Evolutionary conservation across 129 eudicot genomes (phyloP).

Genomic region (Helianthus tuberosus): DNA sequence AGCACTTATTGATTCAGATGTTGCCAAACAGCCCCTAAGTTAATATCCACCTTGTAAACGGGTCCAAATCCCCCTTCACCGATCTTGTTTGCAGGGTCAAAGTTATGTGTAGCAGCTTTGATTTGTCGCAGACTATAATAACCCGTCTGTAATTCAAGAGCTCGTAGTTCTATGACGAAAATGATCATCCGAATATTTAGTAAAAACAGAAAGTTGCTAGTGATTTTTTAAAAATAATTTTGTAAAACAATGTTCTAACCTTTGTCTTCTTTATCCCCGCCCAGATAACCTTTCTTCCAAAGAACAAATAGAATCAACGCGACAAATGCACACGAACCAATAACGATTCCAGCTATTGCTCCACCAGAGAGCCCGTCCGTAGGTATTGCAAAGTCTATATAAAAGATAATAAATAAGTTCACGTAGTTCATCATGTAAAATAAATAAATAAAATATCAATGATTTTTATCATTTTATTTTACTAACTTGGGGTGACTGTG

Average conservation of each 20-base stretch:
- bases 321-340: slow-evolving; percentile 50
- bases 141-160: slow-evolving; percentile 72
- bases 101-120: slow-evolving; percentile 80
- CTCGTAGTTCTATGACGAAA: slow-evolving; percentile 65
- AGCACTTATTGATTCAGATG: no score
- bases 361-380: slow-evolving; percentile 62
- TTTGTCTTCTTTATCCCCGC: slow-evolving; percentile 54
- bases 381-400: slow-evolving; percentile 53
- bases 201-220: no score
- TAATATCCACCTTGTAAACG: slow-evolving; percentile 68
- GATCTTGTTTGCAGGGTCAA: slow-evolving; percentile 66
- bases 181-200: background rate
- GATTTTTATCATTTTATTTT: background rate
- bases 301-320: slow-evolving; percentile 45
- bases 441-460: background rate
- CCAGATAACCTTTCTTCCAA: slow-evolving; percentile 55
- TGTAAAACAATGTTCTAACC: slow-evolving; percentile 33
- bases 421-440: slow-evolving; percentile 7
- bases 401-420: slow-evolving; percentile 12
- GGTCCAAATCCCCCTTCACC: slow-evolving; percentile 99
- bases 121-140: slow-evolving; percentile 71
- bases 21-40: no score
- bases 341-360: slow-evolving; percentile 66
- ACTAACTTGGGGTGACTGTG: slow-evolving; percentile 83
- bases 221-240: background rate